Percentiles rank a stretch among this genome's conserved stretches.
These are phyloP conservation scores for Bacterosira constricta DNA, from an alignment of 108 stramenopile genomes.

Conservation along the genomic window DNA sequence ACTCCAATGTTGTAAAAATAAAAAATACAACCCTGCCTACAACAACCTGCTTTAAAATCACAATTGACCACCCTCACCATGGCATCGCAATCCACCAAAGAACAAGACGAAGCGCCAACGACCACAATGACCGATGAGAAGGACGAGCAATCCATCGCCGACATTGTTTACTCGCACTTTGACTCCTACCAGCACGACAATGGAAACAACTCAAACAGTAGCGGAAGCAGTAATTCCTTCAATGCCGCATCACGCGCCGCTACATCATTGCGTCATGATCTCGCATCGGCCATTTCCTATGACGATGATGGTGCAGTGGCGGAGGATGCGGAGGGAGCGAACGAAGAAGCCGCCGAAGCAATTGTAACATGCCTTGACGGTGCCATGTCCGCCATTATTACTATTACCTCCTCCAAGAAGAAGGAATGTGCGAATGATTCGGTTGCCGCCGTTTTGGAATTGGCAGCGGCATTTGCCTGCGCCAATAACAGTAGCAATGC, in stretches of 20 bases:
- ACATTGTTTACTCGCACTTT: slow-evolving; percentile 36
- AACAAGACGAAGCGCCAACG: neutral
- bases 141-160: too few species aligned
- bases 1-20: too few species aligned
- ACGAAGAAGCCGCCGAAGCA: neutral
- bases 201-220: neutral
- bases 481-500: neutral
- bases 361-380: slow-evolving; percentile 25
- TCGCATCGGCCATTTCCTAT: slow-evolving; percentile 6
- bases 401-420: neutral
- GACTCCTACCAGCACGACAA: slow-evolving; percentile 33
- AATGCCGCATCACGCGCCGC: slow-evolving; percentile 29
- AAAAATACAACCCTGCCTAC: too few species aligned
- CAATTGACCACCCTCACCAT: too few species aligned
- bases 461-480: slow-evolving; percentile 20
- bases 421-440: slow-evolving; percentile 24
- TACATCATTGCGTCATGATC: slow-evolving; percentile 23
- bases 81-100: neutral
- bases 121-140: neutral
- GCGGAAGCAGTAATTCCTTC: neutral
- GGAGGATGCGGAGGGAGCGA: neutral
- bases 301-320: neutral
- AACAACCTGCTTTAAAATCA: too few species aligned
- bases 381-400: slow-evolving; percentile 24
- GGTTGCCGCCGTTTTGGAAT: slow-evolving; percentile 22